These are phyloP conservation scores for Leishmania martiniquensis DNA, from an alignment of 208 protist species.

Conservation along the genomic window DNA sequence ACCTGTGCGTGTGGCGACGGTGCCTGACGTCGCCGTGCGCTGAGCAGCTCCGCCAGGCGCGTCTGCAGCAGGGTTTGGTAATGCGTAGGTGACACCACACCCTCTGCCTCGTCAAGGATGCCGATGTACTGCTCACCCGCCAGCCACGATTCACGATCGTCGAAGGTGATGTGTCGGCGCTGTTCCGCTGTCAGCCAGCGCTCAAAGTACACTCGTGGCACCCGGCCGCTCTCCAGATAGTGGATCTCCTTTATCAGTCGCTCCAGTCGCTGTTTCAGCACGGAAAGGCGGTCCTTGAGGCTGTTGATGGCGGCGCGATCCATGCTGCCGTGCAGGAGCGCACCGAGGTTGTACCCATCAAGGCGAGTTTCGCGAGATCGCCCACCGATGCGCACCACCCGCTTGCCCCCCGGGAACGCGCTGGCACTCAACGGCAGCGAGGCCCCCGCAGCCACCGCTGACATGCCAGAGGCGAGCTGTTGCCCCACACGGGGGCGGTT, in stretches of 20 bases:
- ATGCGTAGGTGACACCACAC: constrained; percentile 25
- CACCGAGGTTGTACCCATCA: constrained; percentile 77
- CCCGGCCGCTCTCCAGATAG: constrained; percentile 77
- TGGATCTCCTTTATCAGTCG: constrained; percentile 85
- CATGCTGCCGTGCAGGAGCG: constrained; percentile 56
- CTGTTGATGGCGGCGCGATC: constrained; percentile 76
- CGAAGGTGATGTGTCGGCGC: constrained; percentile 65
- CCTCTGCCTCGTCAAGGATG: constrained; percentile 9
- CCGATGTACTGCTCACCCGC: constrained; percentile 70
- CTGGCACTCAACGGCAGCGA: constrained; percentile 18
- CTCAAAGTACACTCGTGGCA: constrained; percentile 84
- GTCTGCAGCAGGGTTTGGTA: constrained; percentile 60
- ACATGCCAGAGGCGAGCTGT: constrained; percentile 18
- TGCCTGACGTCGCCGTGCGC: constrained; percentile 9
- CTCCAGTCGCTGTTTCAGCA: constrained; percentile 79
- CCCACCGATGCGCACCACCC: constrained; percentile 88
- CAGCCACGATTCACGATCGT: constrained; percentile 87
- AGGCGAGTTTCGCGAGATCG: constrained; percentile 76
- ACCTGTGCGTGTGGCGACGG: neutral
- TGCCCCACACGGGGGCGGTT: constrained; percentile 48
- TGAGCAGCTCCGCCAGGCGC: constrained; percentile 36
- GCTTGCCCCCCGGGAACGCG: constrained; percentile 75
- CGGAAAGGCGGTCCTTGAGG: constrained; percentile 74
- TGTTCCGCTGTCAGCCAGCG: constrained; percentile 88
- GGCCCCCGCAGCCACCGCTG: constrained; percentile 2